Conservation (phyloP, 2,329 filamentous ascomycete genomes). For the Fusarium sp. region DNA sequence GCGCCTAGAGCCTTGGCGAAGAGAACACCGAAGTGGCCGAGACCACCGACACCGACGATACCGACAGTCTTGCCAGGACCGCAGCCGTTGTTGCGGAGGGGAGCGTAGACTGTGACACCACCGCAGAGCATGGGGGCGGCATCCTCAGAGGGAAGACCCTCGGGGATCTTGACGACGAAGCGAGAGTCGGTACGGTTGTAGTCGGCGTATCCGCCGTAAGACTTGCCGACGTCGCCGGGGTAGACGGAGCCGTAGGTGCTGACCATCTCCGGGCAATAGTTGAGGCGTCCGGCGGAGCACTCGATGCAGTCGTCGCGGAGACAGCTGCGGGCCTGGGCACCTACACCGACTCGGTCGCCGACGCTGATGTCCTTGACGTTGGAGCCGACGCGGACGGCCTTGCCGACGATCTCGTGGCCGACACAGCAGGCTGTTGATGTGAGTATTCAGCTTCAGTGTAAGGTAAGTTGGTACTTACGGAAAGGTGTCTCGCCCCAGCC, state of each 20-base stretch:
- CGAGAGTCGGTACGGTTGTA: conserved; percentile 53
- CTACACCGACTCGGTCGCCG: conserved; percentile 75
- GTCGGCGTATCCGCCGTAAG: conserved; percentile 63
- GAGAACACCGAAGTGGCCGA: conserved; percentile 78
- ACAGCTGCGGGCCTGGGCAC: conserved; percentile 72
- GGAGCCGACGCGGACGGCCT: conserved; percentile 67
- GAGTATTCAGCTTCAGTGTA: conserved; percentile 15
- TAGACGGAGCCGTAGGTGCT: conserved; percentile 69
- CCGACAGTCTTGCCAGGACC: conserved; percentile 78
- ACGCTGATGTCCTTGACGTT: conserved; percentile 66
- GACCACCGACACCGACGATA: conserved; percentile 76
- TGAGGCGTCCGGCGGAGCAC: conserved; percentile 58
- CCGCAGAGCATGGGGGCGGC: conserved; percentile 78
- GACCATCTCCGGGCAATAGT: conserved; percentile 59
- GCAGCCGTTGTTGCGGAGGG: conserved; percentile 72
- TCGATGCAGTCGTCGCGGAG: conserved; percentile 59
- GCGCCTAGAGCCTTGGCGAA: conserved; percentile 77
- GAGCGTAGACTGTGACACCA: conserved; percentile 76
- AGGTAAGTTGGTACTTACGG: conserved; percentile 50
- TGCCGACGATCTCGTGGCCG: conserved; percentile 77
- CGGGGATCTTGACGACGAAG: conserved; percentile 67
- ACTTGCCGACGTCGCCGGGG: conserved; percentile 60
- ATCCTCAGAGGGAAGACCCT: conserved; percentile 56
- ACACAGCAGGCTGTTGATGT: conserved; percentile 64
- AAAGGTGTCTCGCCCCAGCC: conserved; percentile 63